Evolutionary conservation across 2,329 filamentous ascomycete species (phyloP).

Genomic region (Sporothrix luriei): DNA sequence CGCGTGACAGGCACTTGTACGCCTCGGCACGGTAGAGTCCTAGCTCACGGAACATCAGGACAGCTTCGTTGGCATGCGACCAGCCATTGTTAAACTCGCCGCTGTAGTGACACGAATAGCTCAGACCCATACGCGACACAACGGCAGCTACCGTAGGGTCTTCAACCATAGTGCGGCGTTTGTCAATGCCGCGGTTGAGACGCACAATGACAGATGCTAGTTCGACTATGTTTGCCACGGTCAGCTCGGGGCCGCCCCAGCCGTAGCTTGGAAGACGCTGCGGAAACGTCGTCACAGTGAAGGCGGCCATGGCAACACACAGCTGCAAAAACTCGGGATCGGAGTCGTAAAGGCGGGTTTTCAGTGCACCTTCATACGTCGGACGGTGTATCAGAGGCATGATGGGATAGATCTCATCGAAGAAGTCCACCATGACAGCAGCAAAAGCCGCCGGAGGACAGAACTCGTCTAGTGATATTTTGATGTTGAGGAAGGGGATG

Average conservation of each 20-base stretch:
- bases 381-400: slow-evolving; percentile 17
- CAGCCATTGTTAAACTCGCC: slow-evolving; percentile 26
- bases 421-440: slow-evolving; percentile 22
- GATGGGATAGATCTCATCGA: slow-evolving; percentile 19
- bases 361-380: background rate
- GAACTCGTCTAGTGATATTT: slow-evolving; percentile 15
- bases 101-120: slow-evolving; percentile 19
- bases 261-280: slow-evolving; percentile 2
- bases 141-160: slow-evolving; percentile 15
- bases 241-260: slow-evolving; percentile 19
- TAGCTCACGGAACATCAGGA: slow-evolving; percentile 18
- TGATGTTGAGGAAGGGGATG: slow-evolving; percentile 6
- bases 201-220: slow-evolving; percentile 21
- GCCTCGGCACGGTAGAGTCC: slow-evolving; percentile 23
- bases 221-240: slow-evolving; percentile 11
- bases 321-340: slow-evolving; percentile 19
- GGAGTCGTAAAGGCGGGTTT: slow-evolving; percentile 1
- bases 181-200: slow-evolving; percentile 8
- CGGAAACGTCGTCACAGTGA: slow-evolving; percentile 9
- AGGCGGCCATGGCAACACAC: slow-evolving; percentile 23
- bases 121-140: slow-evolving; percentile 12
- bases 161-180: slow-evolving; percentile 16
- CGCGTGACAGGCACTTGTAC: background rate
- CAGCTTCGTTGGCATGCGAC: slow-evolving; percentile 20
- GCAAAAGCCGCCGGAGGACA: slow-evolving; percentile 14